phyloP scores from a whole-genome alignment of 805 yeast genomes.

The Barnettozyma sp. region DNA sequence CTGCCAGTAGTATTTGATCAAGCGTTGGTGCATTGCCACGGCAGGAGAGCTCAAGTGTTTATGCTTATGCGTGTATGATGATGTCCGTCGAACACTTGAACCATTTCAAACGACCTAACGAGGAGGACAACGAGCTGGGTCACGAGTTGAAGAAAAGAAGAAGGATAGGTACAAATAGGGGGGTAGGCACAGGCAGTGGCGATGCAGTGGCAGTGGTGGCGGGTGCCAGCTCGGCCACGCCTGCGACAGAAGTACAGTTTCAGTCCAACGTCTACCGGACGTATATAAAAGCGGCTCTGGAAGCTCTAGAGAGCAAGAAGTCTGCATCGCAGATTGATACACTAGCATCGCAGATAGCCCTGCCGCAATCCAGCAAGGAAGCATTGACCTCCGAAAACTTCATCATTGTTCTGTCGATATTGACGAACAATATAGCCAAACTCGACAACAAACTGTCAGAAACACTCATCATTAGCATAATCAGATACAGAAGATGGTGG shows the following conservation, averaged over 20 bases:
- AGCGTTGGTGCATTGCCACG: too few species aligned
- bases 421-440: constrained; percentile 60
- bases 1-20: too few species aligned
- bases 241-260: constrained; percentile 17
- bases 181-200: too few species aligned
- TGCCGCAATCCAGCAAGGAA: constrained; percentile 47
- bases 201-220: too few species aligned
- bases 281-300: constrained; percentile 61
- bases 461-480: constrained; percentile 51
- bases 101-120: constrained; percentile 24
- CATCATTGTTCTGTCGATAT: constrained; percentile 44
- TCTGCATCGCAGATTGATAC: constrained; percentile 48
- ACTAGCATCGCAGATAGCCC: constrained; percentile 50
- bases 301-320: constrained; percentile 57
- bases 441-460: constrained; percentile 44
- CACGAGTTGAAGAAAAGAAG: constrained; percentile 5
- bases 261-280: constrained; percentile 32
- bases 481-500: constrained; percentile 59
- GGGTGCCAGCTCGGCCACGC: too few species aligned
- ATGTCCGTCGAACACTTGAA: constrained; percentile 24
- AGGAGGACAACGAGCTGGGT: constrained; percentile 16
- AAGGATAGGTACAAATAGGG: too few species aligned
- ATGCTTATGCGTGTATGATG: too few species aligned
- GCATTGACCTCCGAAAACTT: constrained; percentile 49
- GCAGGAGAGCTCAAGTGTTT: too few species aligned